phyloP scores from a whole-genome alignment of 345 rosid species.

The Melaleuca alternifolia region DNA sequence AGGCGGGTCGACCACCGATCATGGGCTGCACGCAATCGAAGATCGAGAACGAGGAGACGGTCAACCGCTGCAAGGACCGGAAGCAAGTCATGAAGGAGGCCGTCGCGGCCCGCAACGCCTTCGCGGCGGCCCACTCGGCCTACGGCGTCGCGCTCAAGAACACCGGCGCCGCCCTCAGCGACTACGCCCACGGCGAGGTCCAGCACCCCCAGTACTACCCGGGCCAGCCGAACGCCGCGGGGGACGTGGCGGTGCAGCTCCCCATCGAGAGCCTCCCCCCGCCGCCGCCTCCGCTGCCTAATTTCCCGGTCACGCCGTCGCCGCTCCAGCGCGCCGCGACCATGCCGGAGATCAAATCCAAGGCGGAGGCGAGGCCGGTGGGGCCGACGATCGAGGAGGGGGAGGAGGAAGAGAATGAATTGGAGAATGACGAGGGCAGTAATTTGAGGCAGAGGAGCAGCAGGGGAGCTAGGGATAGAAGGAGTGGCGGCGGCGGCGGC shows the following conservation, averaged over 20 bases:
- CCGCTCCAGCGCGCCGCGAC: conserved; percentile 65
- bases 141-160: conserved; percentile 68
- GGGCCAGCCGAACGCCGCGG: background rate
- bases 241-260: background rate
- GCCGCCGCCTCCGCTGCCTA: conserved; percentile 48
- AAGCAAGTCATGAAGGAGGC: conserved; percentile 67
- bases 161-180: conserved; percentile 94
- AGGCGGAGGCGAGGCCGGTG: conserved; percentile 21
- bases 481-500: background rate
- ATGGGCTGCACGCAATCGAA: conserved; percentile 94
- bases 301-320: conserved; percentile 3
- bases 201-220: conserved; percentile 17
- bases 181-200: conserved; percentile 66
- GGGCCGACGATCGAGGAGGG: conserved; percentile 48
- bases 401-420: conserved; percentile 35
- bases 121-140: conserved; percentile 93
- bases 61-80: conserved; percentile 70
- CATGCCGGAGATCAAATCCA: conserved; percentile 76
- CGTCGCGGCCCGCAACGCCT: conserved; percentile 69
- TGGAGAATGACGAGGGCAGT: conserved; percentile 24
- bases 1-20: background rate
- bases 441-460: conserved; percentile 52
- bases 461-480: background rate
- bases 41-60: conserved; percentile 96
- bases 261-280: conserved; percentile 9